These are phyloP conservation scores for Herpetomonas muscarum DNA, from an alignment of 208 protist genomes.

Conservation along the genomic window DNA sequence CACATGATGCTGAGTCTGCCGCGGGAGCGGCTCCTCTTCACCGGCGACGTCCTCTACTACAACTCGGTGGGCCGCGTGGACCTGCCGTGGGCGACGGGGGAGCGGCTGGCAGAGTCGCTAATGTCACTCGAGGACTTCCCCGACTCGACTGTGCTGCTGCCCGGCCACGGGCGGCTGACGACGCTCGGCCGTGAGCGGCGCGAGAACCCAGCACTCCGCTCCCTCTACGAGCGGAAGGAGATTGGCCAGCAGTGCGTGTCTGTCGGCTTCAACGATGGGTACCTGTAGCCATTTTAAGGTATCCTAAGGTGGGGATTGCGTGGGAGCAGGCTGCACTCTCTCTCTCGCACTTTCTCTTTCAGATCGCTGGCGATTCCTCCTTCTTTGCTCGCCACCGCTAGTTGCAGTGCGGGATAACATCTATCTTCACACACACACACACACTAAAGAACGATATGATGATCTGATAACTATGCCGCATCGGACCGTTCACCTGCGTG, in stretches of 20 bases:
- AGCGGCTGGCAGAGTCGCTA: conserved; percentile 75
- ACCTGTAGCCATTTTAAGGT: too few relatives aligned
- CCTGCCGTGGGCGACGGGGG: conserved; percentile 76
- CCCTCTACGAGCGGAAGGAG: conserved; percentile 64
- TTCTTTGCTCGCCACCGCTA: too few relatives aligned
- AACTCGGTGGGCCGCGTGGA: conserved; percentile 84
- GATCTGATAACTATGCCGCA: too few relatives aligned
- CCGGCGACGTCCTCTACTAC: conserved; percentile 81
- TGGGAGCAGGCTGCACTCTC: neutral
- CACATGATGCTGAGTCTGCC: conserved; percentile 89
- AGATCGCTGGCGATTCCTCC: too few relatives aligned
- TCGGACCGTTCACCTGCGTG: too few relatives aligned
- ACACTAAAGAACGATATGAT: too few relatives aligned
- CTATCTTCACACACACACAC: too few relatives aligned
- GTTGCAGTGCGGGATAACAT: too few relatives aligned
- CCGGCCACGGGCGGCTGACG: conserved; percentile 80
- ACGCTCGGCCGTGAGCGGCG: conserved; percentile 81
- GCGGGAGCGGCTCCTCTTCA: conserved; percentile 81
- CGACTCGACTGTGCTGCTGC: conserved; percentile 80
- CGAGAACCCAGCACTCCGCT: conserved; percentile 64
- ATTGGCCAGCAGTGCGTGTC: conserved; percentile 58
- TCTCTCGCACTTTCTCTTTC: too few relatives aligned
- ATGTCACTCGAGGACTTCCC: conserved; percentile 67
- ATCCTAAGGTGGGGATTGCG: neutral
- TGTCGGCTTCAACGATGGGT: conserved; percentile 85